These are phyloP conservation scores for Tolypocladium paradoxum DNA, from an alignment of 2,329 filamentous ascomycete species.

Conservation along the genomic window DNA sequence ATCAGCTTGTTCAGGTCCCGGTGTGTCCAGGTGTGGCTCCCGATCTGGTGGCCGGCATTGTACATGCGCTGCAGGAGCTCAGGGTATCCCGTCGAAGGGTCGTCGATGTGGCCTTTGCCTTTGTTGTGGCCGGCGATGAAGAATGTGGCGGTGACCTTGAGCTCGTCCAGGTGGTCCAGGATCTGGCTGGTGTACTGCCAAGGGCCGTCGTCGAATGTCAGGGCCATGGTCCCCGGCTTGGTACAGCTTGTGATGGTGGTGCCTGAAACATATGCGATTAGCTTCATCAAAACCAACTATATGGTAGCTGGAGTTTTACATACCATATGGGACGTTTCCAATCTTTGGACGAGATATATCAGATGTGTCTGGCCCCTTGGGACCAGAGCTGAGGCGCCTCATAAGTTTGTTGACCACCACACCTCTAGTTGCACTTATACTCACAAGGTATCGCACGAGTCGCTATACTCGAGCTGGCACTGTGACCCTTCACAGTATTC, in stretches of 20 bases:
- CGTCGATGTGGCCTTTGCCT: slow-evolving; percentile 30
- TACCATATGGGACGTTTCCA: slow-evolving; percentile 27
- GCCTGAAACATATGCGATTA: slow-evolving; percentile 9
- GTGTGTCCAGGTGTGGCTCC: slow-evolving; percentile 37
- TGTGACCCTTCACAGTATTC: slow-evolving; percentile 25
- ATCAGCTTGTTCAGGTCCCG: slow-evolving; percentile 26
- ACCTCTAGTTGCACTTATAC: slow-evolving; percentile 5
- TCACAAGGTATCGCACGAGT: slow-evolving; percentile 30
- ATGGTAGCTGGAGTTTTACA: not conserved
- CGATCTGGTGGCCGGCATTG: slow-evolving; percentile 32
- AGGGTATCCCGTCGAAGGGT: slow-evolving; percentile 20
- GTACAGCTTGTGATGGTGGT: slow-evolving; percentile 24
- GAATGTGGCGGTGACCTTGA: slow-evolving; percentile 25
- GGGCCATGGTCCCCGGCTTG: slow-evolving; percentile 24
- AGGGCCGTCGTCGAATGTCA: slow-evolving; percentile 39
- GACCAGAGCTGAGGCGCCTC: slow-evolving; percentile 16
- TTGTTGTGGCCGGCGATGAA: slow-evolving; percentile 32
- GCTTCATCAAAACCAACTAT: rapidly evolving
- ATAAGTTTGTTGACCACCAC: not conserved
- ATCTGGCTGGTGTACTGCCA: slow-evolving; percentile 29
- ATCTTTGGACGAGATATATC: slow-evolving; percentile 17
- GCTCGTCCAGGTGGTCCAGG: slow-evolving; percentile 24
- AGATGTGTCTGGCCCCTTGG: slow-evolving; percentile 20
- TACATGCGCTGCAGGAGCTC: slow-evolving; percentile 29
- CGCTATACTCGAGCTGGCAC: slow-evolving; percentile 28